Evolutionary conservation across 2,329 filamentous ascomycete genomes (phyloP).

Genomic region (Ascochyta fabae): DNA sequence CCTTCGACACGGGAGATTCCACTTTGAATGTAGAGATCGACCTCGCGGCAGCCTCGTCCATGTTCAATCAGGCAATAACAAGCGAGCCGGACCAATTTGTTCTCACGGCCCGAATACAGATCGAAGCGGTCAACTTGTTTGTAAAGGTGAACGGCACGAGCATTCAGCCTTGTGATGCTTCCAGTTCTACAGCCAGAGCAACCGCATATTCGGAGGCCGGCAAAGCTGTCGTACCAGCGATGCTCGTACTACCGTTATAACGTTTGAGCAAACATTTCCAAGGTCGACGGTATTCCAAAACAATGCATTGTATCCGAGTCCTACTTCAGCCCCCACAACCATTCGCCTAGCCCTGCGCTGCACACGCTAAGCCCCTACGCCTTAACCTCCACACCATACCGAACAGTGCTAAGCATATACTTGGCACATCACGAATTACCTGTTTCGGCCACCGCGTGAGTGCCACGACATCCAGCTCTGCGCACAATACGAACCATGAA

Average conservation of each 20-base stretch:
- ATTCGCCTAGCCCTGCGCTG: constrained; percentile 23
- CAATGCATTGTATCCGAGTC: neutral
- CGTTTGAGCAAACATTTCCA: neutral
- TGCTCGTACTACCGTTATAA: neutral
- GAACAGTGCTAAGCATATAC: constrained; percentile 21
- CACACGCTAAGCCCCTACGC: constrained; percentile 15
- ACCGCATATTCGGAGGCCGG: neutral
- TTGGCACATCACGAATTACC: constrained; percentile 28
- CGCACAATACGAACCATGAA: constrained; percentile 24
- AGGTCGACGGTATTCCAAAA: neutral
- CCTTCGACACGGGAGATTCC: neutral
- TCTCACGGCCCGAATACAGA: constrained; percentile 8
- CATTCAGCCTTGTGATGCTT: constrained; percentile 6
- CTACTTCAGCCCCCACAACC: constrained; percentile 6
- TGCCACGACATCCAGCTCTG: constrained; percentile 28
- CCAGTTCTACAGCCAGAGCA: neutral
- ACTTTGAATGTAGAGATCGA: constrained; percentile 3
- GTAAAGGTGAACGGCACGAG: neutral
- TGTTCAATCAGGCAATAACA: constrained; percentile 9
- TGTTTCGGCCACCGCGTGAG: constrained; percentile 18
- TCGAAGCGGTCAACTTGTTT: constrained; percentile 8
- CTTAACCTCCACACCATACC: constrained; percentile 14
- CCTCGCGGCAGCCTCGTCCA: constrained; percentile 8
- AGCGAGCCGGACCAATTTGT: constrained; percentile 10
- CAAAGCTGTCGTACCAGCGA: neutral